A percentile compares a stretch with the other conserved stretches of the same genome.
phyloP scores from a whole-genome alignment of 805 yeast species.

The Schwanniomyces yamadae region DNA sequence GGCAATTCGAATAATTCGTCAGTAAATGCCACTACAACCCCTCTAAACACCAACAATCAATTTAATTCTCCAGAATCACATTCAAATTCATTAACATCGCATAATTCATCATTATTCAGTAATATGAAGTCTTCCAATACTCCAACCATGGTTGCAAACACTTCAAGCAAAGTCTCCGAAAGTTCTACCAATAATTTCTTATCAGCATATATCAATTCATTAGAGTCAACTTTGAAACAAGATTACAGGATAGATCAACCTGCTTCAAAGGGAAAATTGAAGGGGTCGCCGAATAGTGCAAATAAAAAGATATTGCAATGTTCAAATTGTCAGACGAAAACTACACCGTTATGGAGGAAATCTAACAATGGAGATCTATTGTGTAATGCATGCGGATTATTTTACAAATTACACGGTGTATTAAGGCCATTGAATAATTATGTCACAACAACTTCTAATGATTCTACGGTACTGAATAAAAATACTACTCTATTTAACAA shows the following conservation, averaged over 20 bases:
- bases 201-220: constrained; percentile 37
- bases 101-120: constrained; percentile 12
- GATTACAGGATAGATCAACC: constrained; percentile 17
- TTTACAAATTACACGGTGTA: constrained; percentile 45
- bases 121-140: constrained; percentile 6
- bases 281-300: neutral
- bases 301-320: constrained; percentile 31
- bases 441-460: constrained; percentile 9
- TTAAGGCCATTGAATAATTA: constrained; percentile 37
- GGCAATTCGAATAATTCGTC: constrained; percentile 1
- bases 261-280: constrained; percentile 9
- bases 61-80: constrained; percentile 12
- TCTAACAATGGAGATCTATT: constrained; percentile 41
- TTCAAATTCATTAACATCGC: constrained; percentile 12
- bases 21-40: constrained; percentile 1
- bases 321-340: constrained; percentile 42
- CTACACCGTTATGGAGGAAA: constrained; percentile 47
- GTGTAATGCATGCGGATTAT: constrained; percentile 47
- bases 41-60: constrained; percentile 2
- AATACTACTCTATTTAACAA: constrained; percentile 25
- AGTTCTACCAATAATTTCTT: constrained; percentile 23
- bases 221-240: constrained; percentile 35
- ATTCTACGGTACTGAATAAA: constrained; percentile 21
- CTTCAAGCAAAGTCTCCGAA: constrained; percentile 3
- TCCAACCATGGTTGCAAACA: constrained; percentile 4